Evolutionary conservation across 257 asterid genomes (phyloP), one percentile per base, ranked within the genome.

Genomic region (Eucommia ulmoides): DNA sequence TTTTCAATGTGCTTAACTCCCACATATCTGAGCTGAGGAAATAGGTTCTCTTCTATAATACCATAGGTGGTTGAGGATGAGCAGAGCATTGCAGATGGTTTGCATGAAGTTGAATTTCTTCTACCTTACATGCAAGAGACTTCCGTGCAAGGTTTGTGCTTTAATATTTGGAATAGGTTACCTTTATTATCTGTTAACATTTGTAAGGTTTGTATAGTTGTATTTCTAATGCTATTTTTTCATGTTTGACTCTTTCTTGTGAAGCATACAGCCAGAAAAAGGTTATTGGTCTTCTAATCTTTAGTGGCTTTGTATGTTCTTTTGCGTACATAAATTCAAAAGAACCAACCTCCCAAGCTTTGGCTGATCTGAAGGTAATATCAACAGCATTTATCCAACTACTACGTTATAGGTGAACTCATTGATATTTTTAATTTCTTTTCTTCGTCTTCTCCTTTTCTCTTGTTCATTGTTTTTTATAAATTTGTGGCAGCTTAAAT

Each of bases 41-140:
- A 15, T 56, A 46, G 59, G 59, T 41, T 53, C 51, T 46, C 20
- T 51, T 45, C 41, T 17, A 22, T 42, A 20, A 15, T 20, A 56
- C 53, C 62, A n/a, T n/a, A 89, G 97, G 78, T 71, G 69, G 60
- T 63, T 12, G 81, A 71, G 67, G 92, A 82, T 66, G 94, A 82
- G 46, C 79, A 61, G 53, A 60, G 59, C 63, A 71, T 61, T 49
- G 67, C 76, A 21, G 88, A 67, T 52, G 80, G 66, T 53, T 67
- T 78, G 58, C 92, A 82, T 59, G 84, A 80, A 53, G 93, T 89
- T 63, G 94, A 91, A 55, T 78, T 85, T 74, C 96, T 91, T 60
- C 72, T 83, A 54, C 96, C 96, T 55, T 68, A 85, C 61, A 59
- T 65, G 73, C 82, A 83, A 62, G 93, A 91, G 55, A 71, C 62